phyloP scores from a whole-genome alignment of 176 grass and related monocot species.

The Urochloa ruziziensis region DNA sequence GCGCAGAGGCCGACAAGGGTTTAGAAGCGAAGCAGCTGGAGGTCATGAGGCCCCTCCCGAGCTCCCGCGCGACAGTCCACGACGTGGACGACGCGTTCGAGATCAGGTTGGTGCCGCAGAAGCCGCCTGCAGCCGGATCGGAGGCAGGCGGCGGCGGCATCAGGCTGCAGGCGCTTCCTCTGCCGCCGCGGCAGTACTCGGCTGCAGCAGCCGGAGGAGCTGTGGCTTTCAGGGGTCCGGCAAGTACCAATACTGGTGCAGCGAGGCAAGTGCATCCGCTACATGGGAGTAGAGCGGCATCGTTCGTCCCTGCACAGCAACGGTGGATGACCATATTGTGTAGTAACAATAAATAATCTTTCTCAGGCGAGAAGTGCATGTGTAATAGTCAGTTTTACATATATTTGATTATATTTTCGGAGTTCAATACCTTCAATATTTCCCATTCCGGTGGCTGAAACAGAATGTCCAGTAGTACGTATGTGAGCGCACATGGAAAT shows the following conservation, averaged over 20 bases:
- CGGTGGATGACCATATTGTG: not conserved
- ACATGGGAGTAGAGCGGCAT: not conserved
- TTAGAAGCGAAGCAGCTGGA: constrained; percentile 10
- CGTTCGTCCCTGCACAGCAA: not conserved
- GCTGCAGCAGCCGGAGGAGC: not conserved
- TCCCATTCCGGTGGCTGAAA: no score
- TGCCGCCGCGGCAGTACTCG: not conserved
- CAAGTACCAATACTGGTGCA: not conserved
- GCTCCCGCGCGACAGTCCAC: constrained; percentile 47
- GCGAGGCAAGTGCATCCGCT: not conserved
- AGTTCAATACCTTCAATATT: not conserved
- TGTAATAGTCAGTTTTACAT: no score
- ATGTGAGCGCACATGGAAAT: no score
- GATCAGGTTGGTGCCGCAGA: constrained; percentile 46
- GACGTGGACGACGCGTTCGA: constrained; percentile 48
- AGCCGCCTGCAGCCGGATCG: constrained; percentile 22
- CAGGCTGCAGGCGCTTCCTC: not conserved
- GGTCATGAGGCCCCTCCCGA: constrained; percentile 37
- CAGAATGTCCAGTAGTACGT: not conserved
- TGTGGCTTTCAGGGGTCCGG: not conserved
- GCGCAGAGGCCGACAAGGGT: constrained; percentile 47
- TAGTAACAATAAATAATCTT: not conserved
- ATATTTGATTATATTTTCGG: no score
- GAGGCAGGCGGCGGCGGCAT: not conserved
- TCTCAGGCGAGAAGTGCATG: not conserved